Evolutionary conservation across 805 yeast species (phyloP), one percentile per base, ranked within the genome.

Genomic region (Wickerhamomyces mucosus): DNA sequence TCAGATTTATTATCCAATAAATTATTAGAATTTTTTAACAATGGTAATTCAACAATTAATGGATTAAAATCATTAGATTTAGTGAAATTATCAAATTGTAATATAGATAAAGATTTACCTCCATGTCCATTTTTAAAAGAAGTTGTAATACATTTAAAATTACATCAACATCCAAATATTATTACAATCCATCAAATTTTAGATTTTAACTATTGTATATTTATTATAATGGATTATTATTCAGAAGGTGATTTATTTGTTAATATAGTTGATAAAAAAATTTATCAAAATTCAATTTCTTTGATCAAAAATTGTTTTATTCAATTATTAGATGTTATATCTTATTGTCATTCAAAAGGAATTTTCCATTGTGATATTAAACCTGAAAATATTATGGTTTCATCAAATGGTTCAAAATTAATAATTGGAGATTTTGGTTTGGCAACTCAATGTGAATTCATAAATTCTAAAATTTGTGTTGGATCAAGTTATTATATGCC

Each of bases 401-500:
- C 72, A 10, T 55, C 56, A 48, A 64, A 69, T 45, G 84, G 75
- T 36, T 52, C 65, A 33, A 66, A 59, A 34, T 61, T 79, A 35
- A 70, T 67, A 40, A 63, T 78, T 38, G 89, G 94, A 22, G 98
- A 89, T 59, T 89, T 92, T 56, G 97, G 97, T 5, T 64, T 89
- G 15, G 86, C 96, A 15, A 72, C 89, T 36, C 67, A 70, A 29
- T 66, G 70, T 9, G 58, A 64, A 25, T 56, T 49, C 35, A 67
- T 80, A 24, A 72, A 77, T 39, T 71, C 79, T 39, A 79, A 80
- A 45, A 73, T 76, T 15, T 85, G 94, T 42, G 71, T 94, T 35
- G 96, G 96, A 1, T 78, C 89, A 7, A 70, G 82, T 16, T 88
- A 83, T 55, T 86, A 86, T 58, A 86, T 88, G 96, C 81, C 95